A percentile compares a stretch with the other conserved stretches of the same genome.
These are phyloP conservation scores for Penicillium pancosmium DNA, from an alignment of 495 filamentous ascomycete species.

Conservation along the genomic window DNA sequence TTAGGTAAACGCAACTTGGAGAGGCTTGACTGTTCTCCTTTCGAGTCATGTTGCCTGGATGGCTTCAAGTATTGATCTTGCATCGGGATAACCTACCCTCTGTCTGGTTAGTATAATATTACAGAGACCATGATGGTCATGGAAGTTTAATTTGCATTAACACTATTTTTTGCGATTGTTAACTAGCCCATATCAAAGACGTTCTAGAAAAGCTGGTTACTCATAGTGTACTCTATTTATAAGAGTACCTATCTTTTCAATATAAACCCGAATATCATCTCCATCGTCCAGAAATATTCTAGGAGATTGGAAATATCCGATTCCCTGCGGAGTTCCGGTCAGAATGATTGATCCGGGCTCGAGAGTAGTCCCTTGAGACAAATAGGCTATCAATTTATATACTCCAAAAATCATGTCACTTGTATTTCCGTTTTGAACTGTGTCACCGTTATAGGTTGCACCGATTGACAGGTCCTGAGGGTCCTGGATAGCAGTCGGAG, in stretches of 20 bases:
- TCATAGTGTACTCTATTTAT: slow-evolving; percentile 24
- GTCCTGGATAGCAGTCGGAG: neutral
- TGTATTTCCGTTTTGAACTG: slow-evolving; percentile 32
- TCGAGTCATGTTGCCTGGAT: too few species aligned
- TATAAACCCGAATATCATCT: slow-evolving; percentile 53
- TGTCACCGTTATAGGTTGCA: neutral
- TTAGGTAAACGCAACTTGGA: too few species aligned
- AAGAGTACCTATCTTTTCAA: slow-evolving; percentile 33
- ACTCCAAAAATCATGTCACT: slow-evolving; percentile 54
- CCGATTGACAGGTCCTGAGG: neutral
- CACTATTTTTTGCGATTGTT: too few species aligned
- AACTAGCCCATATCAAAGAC: too few species aligned
- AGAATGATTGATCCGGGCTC: slow-evolving; percentile 71
- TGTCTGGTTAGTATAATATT: too few species aligned
- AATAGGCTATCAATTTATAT: slow-evolving; percentile 50
- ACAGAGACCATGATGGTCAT: too few species aligned
- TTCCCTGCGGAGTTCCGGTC: slow-evolving; percentile 58
- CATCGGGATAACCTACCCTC: too few species aligned
- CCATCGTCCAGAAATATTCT: slow-evolving; percentile 49
- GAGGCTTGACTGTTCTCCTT: too few species aligned
- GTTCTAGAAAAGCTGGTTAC: neutral
- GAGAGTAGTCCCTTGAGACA: slow-evolving; percentile 69
- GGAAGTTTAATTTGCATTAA: too few species aligned
- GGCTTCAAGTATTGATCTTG: too few species aligned
- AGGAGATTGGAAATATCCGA: slow-evolving; percentile 42